Evolutionary conservation across 768 basidiomycete genomes (phyloP).

Genomic region (Suillus sp.): DNA sequence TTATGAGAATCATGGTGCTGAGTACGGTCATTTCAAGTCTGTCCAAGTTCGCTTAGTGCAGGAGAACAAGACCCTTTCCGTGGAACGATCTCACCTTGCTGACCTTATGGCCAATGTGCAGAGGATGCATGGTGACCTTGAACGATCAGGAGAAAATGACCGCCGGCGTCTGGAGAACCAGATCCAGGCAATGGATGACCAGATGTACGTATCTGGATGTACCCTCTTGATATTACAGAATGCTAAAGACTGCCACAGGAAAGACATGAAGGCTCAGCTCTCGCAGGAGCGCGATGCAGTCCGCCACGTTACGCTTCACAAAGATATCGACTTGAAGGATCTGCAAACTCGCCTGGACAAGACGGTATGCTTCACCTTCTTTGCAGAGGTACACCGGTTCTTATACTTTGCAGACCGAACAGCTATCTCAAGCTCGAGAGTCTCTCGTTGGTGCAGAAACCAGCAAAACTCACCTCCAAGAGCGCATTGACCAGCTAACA

Average conservation of each 20-base stretch:
- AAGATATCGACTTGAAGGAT: conserved; percentile 79
- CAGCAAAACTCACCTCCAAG: conserved; percentile 76
- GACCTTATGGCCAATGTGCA: conserved; percentile 90
- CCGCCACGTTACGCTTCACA: conserved; percentile 76
- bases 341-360: conserved; percentile 73
- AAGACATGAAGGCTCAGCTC: conserved; percentile 72
- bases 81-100: conserved; percentile 83
- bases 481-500: conserved; percentile 49
- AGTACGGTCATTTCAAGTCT: conserved; percentile 46
- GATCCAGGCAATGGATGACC: conserved; percentile 73
- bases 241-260: conserved; percentile 42
- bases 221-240: conserved; percentile 5
- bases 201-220: conserved; percentile 55
- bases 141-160: conserved; percentile 82
- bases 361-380: conserved; percentile 45
- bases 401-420: conserved; percentile 50
- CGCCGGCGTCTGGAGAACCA: conserved; percentile 79
- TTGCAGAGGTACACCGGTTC: conserved; percentile 4
- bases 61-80: conserved; percentile 78
- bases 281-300: conserved; percentile 71
- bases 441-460: conserved; percentile 71
- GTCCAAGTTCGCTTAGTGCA: conserved; percentile 80
- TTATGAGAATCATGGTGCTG: conserved; percentile 1
- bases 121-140: conserved; percentile 87
- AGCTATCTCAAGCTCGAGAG: conserved; percentile 70